Base-by-base conservation (phyloP, 441 rosid species). In the Populus trichocarpa region DNA sequence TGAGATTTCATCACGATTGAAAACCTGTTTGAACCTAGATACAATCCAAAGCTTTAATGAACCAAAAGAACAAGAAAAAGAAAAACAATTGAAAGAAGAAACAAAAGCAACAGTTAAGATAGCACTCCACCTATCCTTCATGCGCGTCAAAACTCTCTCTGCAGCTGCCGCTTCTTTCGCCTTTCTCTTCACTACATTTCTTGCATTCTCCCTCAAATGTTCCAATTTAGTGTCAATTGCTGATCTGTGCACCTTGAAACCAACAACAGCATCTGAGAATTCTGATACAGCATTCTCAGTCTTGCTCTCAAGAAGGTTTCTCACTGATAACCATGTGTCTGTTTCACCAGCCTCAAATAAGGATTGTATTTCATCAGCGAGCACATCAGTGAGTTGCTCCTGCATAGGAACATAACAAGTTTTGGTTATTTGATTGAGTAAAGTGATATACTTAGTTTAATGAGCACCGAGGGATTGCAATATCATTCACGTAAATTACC, bases 11-110 rank as follows among this genome's bases (percentile, higher is more conserved):
- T 94, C 95, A 82, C 87, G 87, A 84, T 83, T 87, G 85, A 96
- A 96, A 82, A 91, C 90, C 28, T 87, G 83, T 67, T 91, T 81
- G 82, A 96, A 94, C 87, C 99, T 94, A 90, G 81, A 82, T 72
- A 72, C 42, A 66, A 71, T 74, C 32, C 38, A 73, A 70, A 61
- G 66, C 66, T 80, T 76, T 73, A 78, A 64, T 75, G 77, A 38
- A 71, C 26, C 69, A 20, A 53, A 69, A 63, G 36, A 38, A 61
- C n/a, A 59, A 40, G 20, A n/a, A 82, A 22, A 69, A 22, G 26
- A 22, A 61, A 10, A 61, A 61, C 26, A 61, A 1, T 61, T 22
- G 66, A 53, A 74, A 67, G 74, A 28, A 32, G 71, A 12, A 67
- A 3, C 80, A 22, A 61, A 61, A 61, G 16, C 61, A 8, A 75